Conservation (phyloP, 2,329 filamentous ascomycete genomes). For the Magnaporthiopsis incrustans region DNA sequence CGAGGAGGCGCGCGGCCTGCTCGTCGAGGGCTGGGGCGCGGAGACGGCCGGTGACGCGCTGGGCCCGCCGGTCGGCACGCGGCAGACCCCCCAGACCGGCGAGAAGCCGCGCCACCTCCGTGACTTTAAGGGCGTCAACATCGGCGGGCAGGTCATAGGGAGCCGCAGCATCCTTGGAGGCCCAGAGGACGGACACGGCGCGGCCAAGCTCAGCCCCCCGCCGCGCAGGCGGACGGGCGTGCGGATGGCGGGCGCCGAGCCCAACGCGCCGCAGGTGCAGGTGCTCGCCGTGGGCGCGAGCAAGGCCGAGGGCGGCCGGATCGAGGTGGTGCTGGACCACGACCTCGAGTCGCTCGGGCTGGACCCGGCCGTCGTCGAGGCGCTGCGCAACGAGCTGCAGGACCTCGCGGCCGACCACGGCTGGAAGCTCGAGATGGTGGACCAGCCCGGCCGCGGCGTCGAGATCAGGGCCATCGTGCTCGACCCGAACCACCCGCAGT, state of each 20-base stretch:
- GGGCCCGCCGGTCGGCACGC: constrained; percentile 16
- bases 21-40: constrained; percentile 25
- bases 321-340: constrained; percentile 53
- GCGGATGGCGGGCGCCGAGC: constrained; percentile 8
- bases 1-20: constrained; percentile 27
- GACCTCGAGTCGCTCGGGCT: constrained; percentile 63
- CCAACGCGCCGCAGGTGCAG: constrained; percentile 24
- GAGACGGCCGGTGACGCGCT: constrained; percentile 22
- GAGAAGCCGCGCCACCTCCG: constrained; percentile 10
- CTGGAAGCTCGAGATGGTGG: constrained; percentile 76
- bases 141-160: constrained; percentile 48
- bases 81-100: constrained; percentile 10
- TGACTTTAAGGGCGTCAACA: constrained; percentile 25
- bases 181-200: constrained; percentile 39
- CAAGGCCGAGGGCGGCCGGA: constrained; percentile 51
- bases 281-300: constrained; percentile 36
- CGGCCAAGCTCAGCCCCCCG: constrained; percentile 36
- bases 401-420: constrained; percentile 60
- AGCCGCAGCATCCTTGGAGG: constrained; percentile 39
- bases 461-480: constrained; percentile 67
- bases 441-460: constrained; percentile 49
- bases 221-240: constrained; percentile 20
- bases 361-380: constrained; percentile 58
- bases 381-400: constrained; percentile 60
- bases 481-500: constrained; percentile 15